Conservation (phyloP, 2,329 filamentous ascomycete genomes). For the Pestalotiopsis sp. region DNA sequence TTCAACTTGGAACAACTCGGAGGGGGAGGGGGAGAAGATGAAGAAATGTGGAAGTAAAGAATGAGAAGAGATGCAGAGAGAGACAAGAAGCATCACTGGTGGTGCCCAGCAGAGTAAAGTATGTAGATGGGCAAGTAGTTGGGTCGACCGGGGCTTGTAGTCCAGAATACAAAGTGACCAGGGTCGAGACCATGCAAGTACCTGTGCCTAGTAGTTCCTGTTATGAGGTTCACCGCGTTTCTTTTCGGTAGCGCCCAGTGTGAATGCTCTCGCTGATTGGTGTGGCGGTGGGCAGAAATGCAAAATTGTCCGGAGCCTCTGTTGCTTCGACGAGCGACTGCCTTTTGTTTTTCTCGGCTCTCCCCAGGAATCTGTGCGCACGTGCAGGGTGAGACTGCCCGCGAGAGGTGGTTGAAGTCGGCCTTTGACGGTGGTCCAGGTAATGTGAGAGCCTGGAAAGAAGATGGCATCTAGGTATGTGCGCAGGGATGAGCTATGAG, state of each 20-base stretch:
- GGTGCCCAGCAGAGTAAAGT: conserved; percentile 25
- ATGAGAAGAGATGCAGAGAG: conserved; percentile 28
- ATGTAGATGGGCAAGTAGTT: conserved; percentile 9
- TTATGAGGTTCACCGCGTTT: conserved; percentile 2
- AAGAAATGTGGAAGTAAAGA: conserved; percentile 8
- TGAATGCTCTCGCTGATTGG: conserved; percentile 5
- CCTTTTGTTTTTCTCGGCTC: conserved; percentile 14
- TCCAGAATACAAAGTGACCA: conserved; percentile 26
- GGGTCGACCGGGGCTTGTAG: conserved; percentile 22
- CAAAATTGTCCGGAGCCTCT: conserved; percentile 10
- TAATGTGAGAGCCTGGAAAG: neutral
- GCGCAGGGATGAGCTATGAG: conserved; percentile 6
- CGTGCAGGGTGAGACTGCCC: conserved; percentile 26
- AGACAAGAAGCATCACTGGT: conserved; percentile 31
- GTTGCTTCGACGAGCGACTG: conserved; percentile 3
- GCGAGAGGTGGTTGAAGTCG: conserved; percentile 10
- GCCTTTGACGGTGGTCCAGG: neutral
- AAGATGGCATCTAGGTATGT: neutral
- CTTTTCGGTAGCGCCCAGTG: conserved; percentile 5
- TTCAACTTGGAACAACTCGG: conserved; percentile 28
- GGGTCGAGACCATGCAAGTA: conserved; percentile 30
- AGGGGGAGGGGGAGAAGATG: conserved; percentile 22
- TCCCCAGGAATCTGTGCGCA: conserved; percentile 18
- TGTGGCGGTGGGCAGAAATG: conserved; percentile 9
- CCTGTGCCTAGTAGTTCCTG: conserved; percentile 20